Evolutionary conservation across 805 yeast species (phyloP).

Genomic region (Candida odintsovae): DNA sequence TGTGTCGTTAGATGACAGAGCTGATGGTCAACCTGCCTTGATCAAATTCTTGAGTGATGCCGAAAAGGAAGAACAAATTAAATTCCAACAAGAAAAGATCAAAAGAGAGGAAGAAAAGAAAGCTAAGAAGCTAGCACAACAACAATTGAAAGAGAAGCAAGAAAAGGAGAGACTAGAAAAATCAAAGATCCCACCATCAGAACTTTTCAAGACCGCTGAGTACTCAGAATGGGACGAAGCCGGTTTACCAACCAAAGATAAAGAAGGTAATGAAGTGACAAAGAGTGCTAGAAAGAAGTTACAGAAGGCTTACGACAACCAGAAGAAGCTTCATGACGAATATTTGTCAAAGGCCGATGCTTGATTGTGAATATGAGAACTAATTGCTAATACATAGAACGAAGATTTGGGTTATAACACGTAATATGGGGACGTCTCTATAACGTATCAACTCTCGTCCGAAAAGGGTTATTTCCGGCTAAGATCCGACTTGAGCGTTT

Average conservation of each 20-base stretch:
- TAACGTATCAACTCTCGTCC: neutral
- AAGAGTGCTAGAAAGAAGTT: conserved; percentile 85
- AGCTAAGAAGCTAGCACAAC: conserved; percentile 53
- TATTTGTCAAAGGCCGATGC: conserved; percentile 26
- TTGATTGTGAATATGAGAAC: neutral
- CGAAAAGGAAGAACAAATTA: conserved; percentile 62
- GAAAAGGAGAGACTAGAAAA: conserved; percentile 59
- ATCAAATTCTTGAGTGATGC: conserved; percentile 69
- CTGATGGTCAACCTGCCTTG: conserved; percentile 70
- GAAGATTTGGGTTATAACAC: neutral
- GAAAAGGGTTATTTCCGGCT: neutral
- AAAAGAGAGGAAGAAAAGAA: conserved; percentile 47
- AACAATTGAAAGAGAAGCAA: conserved; percentile 51
- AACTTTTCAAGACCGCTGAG: conserved; percentile 60
- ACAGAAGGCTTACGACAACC: conserved; percentile 69
- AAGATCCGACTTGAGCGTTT: neutral
- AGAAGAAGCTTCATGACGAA: conserved; percentile 75
- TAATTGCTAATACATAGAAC: neutral
- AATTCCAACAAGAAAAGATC: conserved; percentile 51
- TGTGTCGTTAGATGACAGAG: conserved; percentile 84
- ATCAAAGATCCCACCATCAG: conserved; percentile 63
- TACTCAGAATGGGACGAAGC: conserved; percentile 78
- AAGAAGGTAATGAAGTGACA: conserved; percentile 74
- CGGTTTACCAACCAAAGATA: conserved; percentile 77
- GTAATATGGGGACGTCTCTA: neutral